phyloP scores from a whole-genome alignment of 2,329 filamentous ascomycete genomes.

The Pseudocercospora musae region DNA sequence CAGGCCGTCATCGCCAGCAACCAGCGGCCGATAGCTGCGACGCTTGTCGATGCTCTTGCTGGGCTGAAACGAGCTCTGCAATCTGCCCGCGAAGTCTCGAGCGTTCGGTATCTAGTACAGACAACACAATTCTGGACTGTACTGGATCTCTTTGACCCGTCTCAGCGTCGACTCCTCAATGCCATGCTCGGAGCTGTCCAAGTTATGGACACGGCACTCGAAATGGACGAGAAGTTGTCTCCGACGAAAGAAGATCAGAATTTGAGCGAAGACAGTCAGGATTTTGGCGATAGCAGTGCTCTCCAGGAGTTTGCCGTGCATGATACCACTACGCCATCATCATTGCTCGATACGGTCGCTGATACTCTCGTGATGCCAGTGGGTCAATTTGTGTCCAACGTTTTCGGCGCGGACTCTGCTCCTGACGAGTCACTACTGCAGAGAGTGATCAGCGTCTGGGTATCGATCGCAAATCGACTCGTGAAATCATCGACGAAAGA shows the following conservation, averaged over 20 bases:
- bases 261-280: slow-evolving; percentile 59
- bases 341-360: slow-evolving; percentile 29
- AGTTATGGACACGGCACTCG: slow-evolving; percentile 45
- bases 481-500: slow-evolving; percentile 40
- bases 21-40: slow-evolving; percentile 55
- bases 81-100: slow-evolving; percentile 29
- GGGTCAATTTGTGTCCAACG: slow-evolving; percentile 56
- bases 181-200: slow-evolving; percentile 51
- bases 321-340: neutral
- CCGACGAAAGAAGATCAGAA: slow-evolving; percentile 32
- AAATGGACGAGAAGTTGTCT: slow-evolving; percentile 19
- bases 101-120: slow-evolving; percentile 36
- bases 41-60: slow-evolving; percentile 52
- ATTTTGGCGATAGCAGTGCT: slow-evolving; percentile 59
- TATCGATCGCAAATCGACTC: slow-evolving; percentile 45
- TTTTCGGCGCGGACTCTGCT: slow-evolving; percentile 57
- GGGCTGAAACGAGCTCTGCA: slow-evolving; percentile 50
- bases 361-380: slow-evolving; percentile 49
- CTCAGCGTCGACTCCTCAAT: slow-evolving; percentile 38
- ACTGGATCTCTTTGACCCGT: slow-evolving; percentile 52
- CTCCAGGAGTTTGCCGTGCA: slow-evolving; percentile 43
- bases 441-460: slow-evolving; percentile 55
- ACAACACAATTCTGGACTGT: slow-evolving; percentile 42
- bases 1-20: slow-evolving; percentile 55
- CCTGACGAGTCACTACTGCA: slow-evolving; percentile 54